Evolutionary conservation across 768 basidiomycete genomes (phyloP), one percentile per base, ranked within the genome.

Genomic region (Dendrothele bispora): DNA sequence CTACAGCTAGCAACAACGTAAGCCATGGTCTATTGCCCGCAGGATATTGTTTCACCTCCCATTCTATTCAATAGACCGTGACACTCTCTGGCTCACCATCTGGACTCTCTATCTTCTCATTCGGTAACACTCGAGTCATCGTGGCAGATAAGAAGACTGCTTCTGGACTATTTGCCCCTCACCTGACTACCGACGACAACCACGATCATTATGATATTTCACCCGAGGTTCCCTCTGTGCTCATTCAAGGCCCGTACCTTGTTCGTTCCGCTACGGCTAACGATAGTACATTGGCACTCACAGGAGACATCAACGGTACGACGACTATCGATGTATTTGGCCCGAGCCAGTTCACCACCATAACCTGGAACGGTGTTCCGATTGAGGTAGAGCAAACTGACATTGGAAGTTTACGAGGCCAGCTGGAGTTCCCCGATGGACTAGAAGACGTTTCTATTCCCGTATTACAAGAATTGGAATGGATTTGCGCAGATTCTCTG

Each of bases 141-240:
- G 77, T 77, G 51, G 75, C 75, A 7, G 85, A 87, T 55, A 71
- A 79, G n/a, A 62, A 65, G 42, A 78, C 79, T 4, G 81, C 82
- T 1, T 74, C 72, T 8, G 77, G 75, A 4, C 79, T 84, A 63
- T 88, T 81, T 75, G 74, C 78, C 2, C 85, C 86, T 2, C 74
- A 74, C 17, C 62, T 88, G 2, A 48, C 56, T 1, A 54, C 32
- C 28, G 53, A 39, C 18, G 54, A 50, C 5, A 57, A 55, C 1
- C 55, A 57, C 38, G 53, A 43, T 2, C 63, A 57, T 38, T 69
- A 69, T 46, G 64, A 67, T 34, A 48, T 58, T 18, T 45, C 59
- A 4, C 62, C 68, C 1, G 56, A 58, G 14, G 51, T 55, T 12
- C 56, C 66, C 2, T 62, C 65, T n/a, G 56, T 66, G 1, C 55